Base-by-base conservation (phyloP, 805 yeast species). In the Ogataea pignaliae region DNA sequence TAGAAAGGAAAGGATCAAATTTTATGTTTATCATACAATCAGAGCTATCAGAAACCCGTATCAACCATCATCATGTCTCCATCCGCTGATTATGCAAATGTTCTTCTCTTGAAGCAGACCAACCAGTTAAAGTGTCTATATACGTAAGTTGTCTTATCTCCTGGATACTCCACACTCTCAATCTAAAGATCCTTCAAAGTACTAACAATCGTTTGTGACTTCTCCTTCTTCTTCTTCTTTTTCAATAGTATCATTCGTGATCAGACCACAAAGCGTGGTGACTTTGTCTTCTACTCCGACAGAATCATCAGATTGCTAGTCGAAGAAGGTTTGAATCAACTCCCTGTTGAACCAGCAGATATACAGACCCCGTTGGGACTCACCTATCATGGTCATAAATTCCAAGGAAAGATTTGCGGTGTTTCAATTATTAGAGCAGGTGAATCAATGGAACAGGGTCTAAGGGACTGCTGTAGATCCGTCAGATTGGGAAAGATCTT, bases 351-450 rank as follows among this genome's bases (percentile, higher is more conserved):
- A 54, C 71, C 82, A 39, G 61, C 72, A 29, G 61, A 69, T 3
- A 84, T 93, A 37, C 73, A 74, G 41, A 90, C 98, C 31, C 91
- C 95, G 37, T 81, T 93, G 11, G 84, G 83, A 42, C 75, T 79
- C 51, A 66, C 68, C 33, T 88, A 78, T 63, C 73, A 78, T 3
- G 99, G 99, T 12, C 83, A 84, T 45, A 72, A 75, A 47, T 91
- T 91, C 64, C 69, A 79, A 58, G 98, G 99, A 36, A 89, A 88
- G 66, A 93, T 93, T 48, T 91, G 98, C 64, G 99, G 99, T 53
- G 99, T 93, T 32, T 88, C 97, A 14, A 93, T 93, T 61, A 95
- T 93, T 57, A 78, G 99, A 63, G 99, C 99, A 5, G 99, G 99
- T 53, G 99, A 93, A 67, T 85, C 95, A 36, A 93, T 93, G 99